A percentile compares a stretch with the other conserved stretches of the same genome.
phyloP scores from a whole-genome alignment of 1,284 basidiomycete species.

The Volvariella surrecta region DNA sequence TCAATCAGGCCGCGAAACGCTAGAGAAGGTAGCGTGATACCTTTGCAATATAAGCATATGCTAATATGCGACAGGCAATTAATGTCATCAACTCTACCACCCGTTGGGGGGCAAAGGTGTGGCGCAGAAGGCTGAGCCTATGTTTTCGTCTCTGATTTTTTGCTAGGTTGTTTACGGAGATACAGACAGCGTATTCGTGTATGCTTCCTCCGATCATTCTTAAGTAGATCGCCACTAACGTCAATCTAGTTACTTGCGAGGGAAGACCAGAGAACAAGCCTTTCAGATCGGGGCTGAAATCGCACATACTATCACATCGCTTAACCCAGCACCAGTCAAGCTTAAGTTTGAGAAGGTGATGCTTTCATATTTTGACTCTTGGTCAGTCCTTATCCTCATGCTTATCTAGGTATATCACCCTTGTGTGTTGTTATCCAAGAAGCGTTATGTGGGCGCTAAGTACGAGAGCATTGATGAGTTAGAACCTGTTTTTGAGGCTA shows the following conservation, averaged over 20 bases:
- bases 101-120: conserved; percentile 80
- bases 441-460: conserved; percentile 95
- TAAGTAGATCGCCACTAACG: background rate
- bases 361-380: background rate
- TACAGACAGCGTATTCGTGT: conserved; percentile 91
- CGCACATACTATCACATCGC: conserved; percentile 76
- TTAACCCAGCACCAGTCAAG: conserved; percentile 89
- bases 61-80: conserved; percentile 58
- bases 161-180: conserved; percentile 90
- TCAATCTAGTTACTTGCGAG: conserved; percentile 55
- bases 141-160: conserved; percentile 1
- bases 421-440: conserved; percentile 92
- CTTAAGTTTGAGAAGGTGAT: conserved; percentile 94
- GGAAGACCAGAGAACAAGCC: conserved; percentile 88
- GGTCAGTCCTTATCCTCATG: background rate
- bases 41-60: conserved; percentile 1
- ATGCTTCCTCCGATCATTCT: conserved; percentile 13
- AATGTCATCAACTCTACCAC: conserved; percentile 67
- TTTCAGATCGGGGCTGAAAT: conserved; percentile 92
- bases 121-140: background rate
- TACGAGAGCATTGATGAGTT: conserved; percentile 78
- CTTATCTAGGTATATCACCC: conserved; percentile 78
- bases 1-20: conserved; percentile 89
- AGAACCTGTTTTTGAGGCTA: conserved; percentile 87
- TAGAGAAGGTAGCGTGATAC: conserved; percentile 66